Percentiles rank a stretch among this genome's conserved stretches.
phyloP scores from a whole-genome alignment of 495 filamentous ascomycete genomes.

The Neurospora hispaniola region DNA sequence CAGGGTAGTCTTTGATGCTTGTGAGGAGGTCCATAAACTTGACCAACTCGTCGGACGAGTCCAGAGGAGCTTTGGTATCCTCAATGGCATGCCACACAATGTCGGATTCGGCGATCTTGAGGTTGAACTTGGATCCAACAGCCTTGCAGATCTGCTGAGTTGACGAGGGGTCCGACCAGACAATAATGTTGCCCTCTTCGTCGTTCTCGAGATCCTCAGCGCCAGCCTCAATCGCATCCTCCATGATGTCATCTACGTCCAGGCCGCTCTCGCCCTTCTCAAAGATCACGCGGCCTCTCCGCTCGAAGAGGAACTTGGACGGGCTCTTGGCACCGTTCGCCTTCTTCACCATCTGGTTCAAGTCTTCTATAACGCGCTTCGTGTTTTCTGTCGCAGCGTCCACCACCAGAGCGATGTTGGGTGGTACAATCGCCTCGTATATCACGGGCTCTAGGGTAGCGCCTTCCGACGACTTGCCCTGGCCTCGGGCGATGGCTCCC shows the following conservation, averaged over 20 bases:
- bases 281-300: constrained; percentile 60
- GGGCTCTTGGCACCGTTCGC: constrained; percentile 57
- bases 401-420: constrained; percentile 67
- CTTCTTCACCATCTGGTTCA: constrained; percentile 58
- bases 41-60: constrained; percentile 36
- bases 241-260: constrained; percentile 64
- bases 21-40: constrained; percentile 45
- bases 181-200: constrained; percentile 55
- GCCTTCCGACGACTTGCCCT: constrained; percentile 65
- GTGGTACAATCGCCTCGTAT: constrained; percentile 74
- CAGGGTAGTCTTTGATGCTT: constrained; percentile 45
- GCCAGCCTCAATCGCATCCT: constrained; percentile 76
- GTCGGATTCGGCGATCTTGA: constrained; percentile 58
- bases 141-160: constrained; percentile 55
- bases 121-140: constrained; percentile 43
- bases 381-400: constrained; percentile 72
- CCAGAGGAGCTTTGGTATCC: constrained; percentile 57
- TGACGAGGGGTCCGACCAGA: constrained; percentile 63
- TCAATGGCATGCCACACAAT: constrained; percentile 80
- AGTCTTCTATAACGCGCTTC: constrained; percentile 55
- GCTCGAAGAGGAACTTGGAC: constrained; percentile 74
- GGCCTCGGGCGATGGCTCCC: constrained; percentile 72
- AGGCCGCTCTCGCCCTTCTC: constrained; percentile 44
- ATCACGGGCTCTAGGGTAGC: constrained; percentile 61
- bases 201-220: constrained; percentile 70